These are phyloP conservation scores for Diplodia sapinea DNA, from an alignment of 2,329 filamentous ascomycete species.

Conservation along the genomic window DNA sequence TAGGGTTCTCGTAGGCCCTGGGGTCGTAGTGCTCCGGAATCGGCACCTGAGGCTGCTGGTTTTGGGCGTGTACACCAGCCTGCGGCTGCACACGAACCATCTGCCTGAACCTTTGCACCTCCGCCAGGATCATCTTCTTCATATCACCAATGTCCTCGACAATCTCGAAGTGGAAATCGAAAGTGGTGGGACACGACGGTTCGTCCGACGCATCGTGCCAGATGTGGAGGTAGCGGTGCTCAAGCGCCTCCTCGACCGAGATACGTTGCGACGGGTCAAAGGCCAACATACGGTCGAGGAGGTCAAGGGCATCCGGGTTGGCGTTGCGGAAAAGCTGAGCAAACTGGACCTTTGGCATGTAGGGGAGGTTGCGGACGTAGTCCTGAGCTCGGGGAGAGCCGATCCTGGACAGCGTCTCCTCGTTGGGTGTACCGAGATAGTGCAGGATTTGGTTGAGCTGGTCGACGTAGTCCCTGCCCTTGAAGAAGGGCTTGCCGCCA, in stretches of 20 bases:
- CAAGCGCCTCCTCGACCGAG: conserved; percentile 90
- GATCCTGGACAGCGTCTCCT: conserved; percentile 91
- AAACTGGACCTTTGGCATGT: conserved; percentile 93
- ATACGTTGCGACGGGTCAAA: conserved; percentile 95
- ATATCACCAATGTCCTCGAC: conserved; percentile 93
- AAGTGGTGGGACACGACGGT: conserved; percentile 88
- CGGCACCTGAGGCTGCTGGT: conserved; percentile 61
- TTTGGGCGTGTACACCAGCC: conserved; percentile 39
- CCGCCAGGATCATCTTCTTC: conserved; percentile 96
- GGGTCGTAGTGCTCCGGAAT: conserved; percentile 67
- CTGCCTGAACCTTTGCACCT: conserved; percentile 84
- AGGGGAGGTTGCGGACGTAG: conserved; percentile 95
- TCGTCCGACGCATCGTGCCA: conserved; percentile 99
- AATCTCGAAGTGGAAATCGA: conserved; percentile 99
- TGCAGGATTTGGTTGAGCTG: conserved; percentile 99
- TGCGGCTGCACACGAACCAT: conserved; percentile 54
- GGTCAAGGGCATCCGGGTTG: conserved; percentile 93
- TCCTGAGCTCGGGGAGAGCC: conserved; percentile 95
- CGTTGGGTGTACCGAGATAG: conserved; percentile 94
- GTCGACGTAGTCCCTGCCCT: conserved; percentile 98
- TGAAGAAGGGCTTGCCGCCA: conserved; percentile 97
- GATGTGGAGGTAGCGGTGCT: conserved; percentile 95
- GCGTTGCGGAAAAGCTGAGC: conserved; percentile 86
- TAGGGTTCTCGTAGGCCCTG: conserved; percentile 65
- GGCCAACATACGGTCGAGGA: conserved; percentile 95